Base-by-base conservation (phyloP, 441 rosid genomes). In the Macaranga tanarius region DNA sequence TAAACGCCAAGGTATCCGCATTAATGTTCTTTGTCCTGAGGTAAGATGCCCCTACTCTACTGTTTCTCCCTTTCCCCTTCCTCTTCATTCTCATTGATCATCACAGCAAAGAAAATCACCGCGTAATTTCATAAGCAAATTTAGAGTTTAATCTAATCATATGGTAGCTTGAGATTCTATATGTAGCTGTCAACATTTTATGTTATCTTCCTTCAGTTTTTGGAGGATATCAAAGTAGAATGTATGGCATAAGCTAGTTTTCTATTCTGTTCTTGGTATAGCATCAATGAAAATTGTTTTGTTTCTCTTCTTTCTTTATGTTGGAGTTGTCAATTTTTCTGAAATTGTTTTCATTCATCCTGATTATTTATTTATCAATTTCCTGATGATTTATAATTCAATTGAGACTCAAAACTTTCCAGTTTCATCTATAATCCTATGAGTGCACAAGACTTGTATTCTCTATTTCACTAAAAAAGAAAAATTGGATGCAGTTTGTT, bases 11-110 rank as follows among this genome's bases (percentile, higher is more conserved):
- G 99, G 98, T 73, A 92, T 96, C 70, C 95, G 99, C 22, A 57
- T 90, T 78, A 96, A 96, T 77, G 99, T 86, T 72, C 96, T 96
- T 82, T 96, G 98, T 85, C 99, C 99, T 42, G 99, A 96, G 97
- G 99, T 96, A 80, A 79, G 81, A 66, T 10, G 61, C 11, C 23
- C 31, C 31, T 22, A n/a, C 34, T n/a, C 20, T 31, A 31, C 38
- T 31, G 38, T 31, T 31, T 31, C 5, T 25, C 47, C 22, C 9
- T 23, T 12, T n/a, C 16, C 5, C 9, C 28, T 38, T 40, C 25
- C 10, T 40, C 3, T 42, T 7, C 17, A 15, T 44, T 16, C 20
- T 42, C 42, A 44, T 52, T 26, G 2, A 19, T 26, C 15, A 16
- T 52, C 9, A 20, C 23, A 34, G 59, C 17, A 17, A 66, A 74